A percentile compares a stretch with the other conserved stretches of the same genome.
These are phyloP conservation scores for Melocanna baccifera DNA, from an alignment of 176 grass and related monocot species.

Conservation along the genomic window DNA sequence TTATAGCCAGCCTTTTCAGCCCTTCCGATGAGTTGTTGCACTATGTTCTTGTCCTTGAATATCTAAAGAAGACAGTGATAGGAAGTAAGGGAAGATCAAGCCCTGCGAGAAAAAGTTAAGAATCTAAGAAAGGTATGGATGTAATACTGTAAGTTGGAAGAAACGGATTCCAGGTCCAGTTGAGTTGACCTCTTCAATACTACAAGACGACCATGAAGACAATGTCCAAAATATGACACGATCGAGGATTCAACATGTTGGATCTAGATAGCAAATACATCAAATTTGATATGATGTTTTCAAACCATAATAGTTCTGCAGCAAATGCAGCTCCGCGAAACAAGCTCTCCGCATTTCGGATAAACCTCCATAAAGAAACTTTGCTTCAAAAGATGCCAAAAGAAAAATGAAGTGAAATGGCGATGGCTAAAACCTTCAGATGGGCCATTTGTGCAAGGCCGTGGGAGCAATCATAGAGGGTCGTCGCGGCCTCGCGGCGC, in stretches of 20 bases:
- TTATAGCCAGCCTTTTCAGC: slow-evolving; percentile 82
- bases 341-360: slow-evolving; percentile 62
- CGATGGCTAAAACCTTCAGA: no score
- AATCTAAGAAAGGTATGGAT: slow-evolving; percentile 8
- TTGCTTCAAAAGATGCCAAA: no score
- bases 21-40: slow-evolving; percentile 63
- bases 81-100: background rate
- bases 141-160: slow-evolving; percentile 61
- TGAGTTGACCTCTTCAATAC: slow-evolving; percentile 78
- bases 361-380: slow-evolving; percentile 6
- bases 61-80: slow-evolving; percentile 29
- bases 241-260: background rate
- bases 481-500: no score
- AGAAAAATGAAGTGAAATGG: background rate
- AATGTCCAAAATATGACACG: slow-evolving; percentile 48
- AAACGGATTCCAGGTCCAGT: slow-evolving; percentile 83
- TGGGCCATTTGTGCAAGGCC: no score
- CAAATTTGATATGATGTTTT: background rate
- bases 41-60: slow-evolving; percentile 80
- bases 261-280: background rate
- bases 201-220: slow-evolving; percentile 80
- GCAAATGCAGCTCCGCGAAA: slow-evolving; percentile 82
- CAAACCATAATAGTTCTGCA: slow-evolving; percentile 81
- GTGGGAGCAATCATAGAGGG: no score
- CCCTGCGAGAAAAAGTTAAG: background rate